Evolutionary conservation across 352 stramenopile genomes (phyloP), one percentile per base, ranked within the genome.

Genomic region (Pythium rishiriense): DNA sequence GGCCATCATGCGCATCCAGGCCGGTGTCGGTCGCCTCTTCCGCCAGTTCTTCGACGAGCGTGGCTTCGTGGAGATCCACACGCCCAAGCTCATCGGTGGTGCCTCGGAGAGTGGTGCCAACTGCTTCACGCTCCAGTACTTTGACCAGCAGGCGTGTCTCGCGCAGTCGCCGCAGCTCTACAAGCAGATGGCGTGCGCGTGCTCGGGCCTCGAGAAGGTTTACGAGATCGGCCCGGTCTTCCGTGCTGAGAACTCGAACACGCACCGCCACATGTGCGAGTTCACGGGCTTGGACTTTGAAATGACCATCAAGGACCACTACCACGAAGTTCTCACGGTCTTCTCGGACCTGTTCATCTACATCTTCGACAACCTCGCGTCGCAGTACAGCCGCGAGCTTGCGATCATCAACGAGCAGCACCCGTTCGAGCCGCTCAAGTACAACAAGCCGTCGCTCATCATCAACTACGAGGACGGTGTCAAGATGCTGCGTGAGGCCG

Each of bases 221-320:
- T 99, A 99, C 82, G 94, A 99, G 78, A 97, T 99, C 66, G 98
- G 97, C 17, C 98, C 98, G 6, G 97, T 99, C 9, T 99, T 99
- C 77, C 95, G 98, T 72, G 98, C 98, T 6, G 98, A 99, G 80
- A 99, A 99, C 79, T 98, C 89, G 52, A 98, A 99, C 79, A 99
- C 98, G 39, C 87, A 98, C 71, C 88, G 98, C 68, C 98, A 99
- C 83, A 95, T 99, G 79, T 99, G 97, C 81, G 98, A 99, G 82
- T 99, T 99, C 75, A 99, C 98, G 66, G 98, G 98, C 37, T 88
- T 99, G 47, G 98, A 99, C 80, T 85, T 99, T 48, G 98, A 99
- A 78, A 99, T 99, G 97, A 91, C 91, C 43, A 99, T 99, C 82
- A 97, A 99, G 69, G 96, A 99, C 73, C 97, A 99, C 89, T 99